These are phyloP conservation scores for Dioscorea zingiberensis DNA, from an alignment of 106 monocot species.

Conservation along the genomic window DNA sequence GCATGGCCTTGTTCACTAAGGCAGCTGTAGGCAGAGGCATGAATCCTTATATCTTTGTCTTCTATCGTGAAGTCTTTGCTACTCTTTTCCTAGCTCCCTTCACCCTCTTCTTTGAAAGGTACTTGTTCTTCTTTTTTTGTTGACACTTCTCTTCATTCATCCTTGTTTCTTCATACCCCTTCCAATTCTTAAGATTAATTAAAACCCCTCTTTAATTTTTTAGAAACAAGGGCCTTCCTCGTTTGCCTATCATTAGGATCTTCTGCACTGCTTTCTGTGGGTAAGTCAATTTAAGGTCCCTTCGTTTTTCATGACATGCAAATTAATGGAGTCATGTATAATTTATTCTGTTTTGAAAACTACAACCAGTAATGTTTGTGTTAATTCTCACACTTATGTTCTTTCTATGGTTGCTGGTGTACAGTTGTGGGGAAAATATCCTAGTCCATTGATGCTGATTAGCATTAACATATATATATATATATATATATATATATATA, in stretches of 20 bases:
- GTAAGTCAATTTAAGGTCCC: neutral
- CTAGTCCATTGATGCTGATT: neutral
- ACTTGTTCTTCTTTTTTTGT: neutral
- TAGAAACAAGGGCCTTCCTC: slow-evolving; percentile 1
- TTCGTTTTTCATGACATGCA: neutral
- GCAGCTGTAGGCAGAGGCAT: neutral
- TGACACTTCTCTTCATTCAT: neutral
- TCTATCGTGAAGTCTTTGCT: neutral
- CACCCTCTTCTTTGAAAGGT: slow-evolving; percentile 1
- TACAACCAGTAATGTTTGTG: no score
- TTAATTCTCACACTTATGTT: no score
- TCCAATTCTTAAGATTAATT: no score
- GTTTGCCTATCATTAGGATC: neutral
- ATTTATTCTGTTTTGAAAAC: no score
- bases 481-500: no score
- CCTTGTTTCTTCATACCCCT: no score
- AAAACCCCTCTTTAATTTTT: neutral
- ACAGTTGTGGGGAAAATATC: no score
- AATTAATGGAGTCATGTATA: no score
- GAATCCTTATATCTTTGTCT: neutral
- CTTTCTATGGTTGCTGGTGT: no score
- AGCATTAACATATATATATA: no score
- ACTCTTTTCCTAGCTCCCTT: neutral
- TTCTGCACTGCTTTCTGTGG: slow-evolving; percentile 3
- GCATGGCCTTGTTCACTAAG: neutral